Evolutionary conservation across 257 asterid genomes (phyloP), one percentile per base, ranked within the genome.

Genomic region (Solanum paucissectum): DNA sequence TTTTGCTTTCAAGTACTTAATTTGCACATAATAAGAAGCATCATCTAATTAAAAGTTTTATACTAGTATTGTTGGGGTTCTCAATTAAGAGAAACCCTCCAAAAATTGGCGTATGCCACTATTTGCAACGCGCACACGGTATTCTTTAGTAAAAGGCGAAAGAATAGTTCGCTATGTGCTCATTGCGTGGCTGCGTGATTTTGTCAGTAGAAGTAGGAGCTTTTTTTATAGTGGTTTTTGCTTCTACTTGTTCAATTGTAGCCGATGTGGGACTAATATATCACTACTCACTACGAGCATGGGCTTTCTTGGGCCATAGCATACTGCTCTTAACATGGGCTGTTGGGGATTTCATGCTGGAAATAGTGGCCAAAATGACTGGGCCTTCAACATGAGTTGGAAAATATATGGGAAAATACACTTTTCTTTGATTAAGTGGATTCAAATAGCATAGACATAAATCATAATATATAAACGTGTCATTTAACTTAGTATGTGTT

Each of bases 101-200:
- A 74, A 74, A 86, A 86, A 74, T 74, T 4, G 21, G 52, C 49
- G 69, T 77, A 87, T 77, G 86, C 76, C 69, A 87, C 89, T 34
- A 4, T 2, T 23, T 72, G 81, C 79, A 4, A 46, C 21, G 14
- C 5, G 1, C 87, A 72, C 87, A 88, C 89, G 87, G 42, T 88
- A 88, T 55, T 88, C 85, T 83, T 83, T 88, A 84, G 90, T 88
- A 88, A 84, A 88, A 84, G 86, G 90, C 86, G 82, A 84, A 88
- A 88, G 86, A 88, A 84, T 88, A 88, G 29, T 84, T 88, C 79
- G 82, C 90, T 84, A 3, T 58, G 86, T 84, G 64, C 37, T 75
- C 86, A 74, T 55, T 23, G 32, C 74, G 46, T 85, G 90, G 74
- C 72, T 88, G 42, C 86, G 27, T 85, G 40, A 8, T 1, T 72